A percentile compares a stretch with the other conserved stretches of the same genome.
Evolutionary conservation across 768 basidiomycete genomes (phyloP).

Genomic region (Termitomyces sp.): DNA sequence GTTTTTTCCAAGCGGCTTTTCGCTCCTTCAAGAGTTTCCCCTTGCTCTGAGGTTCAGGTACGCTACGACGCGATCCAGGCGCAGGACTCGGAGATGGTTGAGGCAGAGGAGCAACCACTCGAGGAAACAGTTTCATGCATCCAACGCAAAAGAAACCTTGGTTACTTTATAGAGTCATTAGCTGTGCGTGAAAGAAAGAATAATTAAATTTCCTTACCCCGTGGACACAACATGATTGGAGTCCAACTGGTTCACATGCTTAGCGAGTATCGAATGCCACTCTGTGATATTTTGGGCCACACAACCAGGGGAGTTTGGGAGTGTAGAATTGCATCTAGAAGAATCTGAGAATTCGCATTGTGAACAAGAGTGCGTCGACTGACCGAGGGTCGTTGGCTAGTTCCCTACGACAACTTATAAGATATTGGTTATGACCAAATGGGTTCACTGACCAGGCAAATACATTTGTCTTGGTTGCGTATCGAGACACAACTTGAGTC

Average conservation of each 20-base stretch:
- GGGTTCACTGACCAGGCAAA: conserved; percentile 41
- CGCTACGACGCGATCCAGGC: conserved; percentile 34
- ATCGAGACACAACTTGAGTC: conserved; percentile 50
- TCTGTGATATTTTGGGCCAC: conserved; percentile 48
- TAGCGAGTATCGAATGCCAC: conserved; percentile 50
- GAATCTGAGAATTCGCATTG: not conserved
- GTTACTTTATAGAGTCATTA: conserved; percentile 23
- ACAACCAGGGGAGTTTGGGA: conserved; percentile 43
- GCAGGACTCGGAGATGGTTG: conserved; percentile 38
- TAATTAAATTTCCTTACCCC: conserved; percentile 41
- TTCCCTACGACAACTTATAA: conserved; percentile 40
- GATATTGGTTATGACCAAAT: conserved; percentile 14
- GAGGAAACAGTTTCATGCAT: conserved; percentile 54
- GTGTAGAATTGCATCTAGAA: conserved; percentile 53
- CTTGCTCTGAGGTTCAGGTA: conserved; percentile 41
- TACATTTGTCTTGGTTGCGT: conserved; percentile 48
- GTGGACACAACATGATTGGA: conserved; percentile 63
- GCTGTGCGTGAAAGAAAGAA: conserved; percentile 2
- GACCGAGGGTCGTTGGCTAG: conserved; percentile 66
- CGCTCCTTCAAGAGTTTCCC: conserved; percentile 45
- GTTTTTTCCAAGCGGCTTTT: conserved; percentile 44
- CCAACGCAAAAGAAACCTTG: conserved; percentile 58
- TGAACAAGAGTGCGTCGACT: not conserved
- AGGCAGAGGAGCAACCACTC: conserved; percentile 30
- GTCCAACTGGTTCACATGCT: conserved; percentile 44